Base-by-base conservation (phyloP, 2,329 filamentous ascomycete species). In the Dothideomycetes sp. region DNA sequence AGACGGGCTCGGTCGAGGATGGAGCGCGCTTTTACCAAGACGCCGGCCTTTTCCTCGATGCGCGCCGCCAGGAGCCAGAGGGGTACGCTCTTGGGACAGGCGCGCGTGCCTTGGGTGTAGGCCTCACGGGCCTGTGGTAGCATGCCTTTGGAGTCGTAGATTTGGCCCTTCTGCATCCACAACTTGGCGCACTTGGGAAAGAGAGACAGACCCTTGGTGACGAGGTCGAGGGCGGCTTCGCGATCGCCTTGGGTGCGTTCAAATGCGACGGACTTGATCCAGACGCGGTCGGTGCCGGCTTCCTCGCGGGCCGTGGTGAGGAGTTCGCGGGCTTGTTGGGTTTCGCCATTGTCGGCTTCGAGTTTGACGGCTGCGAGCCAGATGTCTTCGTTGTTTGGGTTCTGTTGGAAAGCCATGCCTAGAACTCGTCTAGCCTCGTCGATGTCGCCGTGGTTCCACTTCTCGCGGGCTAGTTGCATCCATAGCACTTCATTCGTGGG, bases 101-200 rank as follows among this genome's bases (percentile, higher is more conserved):
- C 84, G 53, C 91, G 83, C 31, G 89, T 93, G 27, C 91, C 91
- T 4, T 84, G 81, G 43, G 76, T 77, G 61, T 91, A 96, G 0
- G 89, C 87, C 58, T 96, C 87, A 34, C 91, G 78, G 3, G 91
- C 91, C 60, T 91, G 84, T 0, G 82, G 79, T 11, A 82, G 65
- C 63, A 86, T 87, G 51, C 75, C 79, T 34, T 87, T 73, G 32
- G 79, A 74, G 55, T 95, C 84, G 68, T 98, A 98, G 46, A 96
- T 91, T 57, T 98, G 91, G 0, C 93, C 91, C 64, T 98, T 98
- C 68, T 94, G 84, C 84, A 96, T 95, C 81, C 89, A 95, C 17
- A 98, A 72, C 63, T 96, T 96, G 38, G 85, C 73, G 10, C 82
- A 77, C 33, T 79, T 75, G 1, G 91, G 89, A 65, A 94, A 98